Base-by-base conservation (phyloP, 768 basidiomycete species). In the Coprinopsis cinerea region DNA sequence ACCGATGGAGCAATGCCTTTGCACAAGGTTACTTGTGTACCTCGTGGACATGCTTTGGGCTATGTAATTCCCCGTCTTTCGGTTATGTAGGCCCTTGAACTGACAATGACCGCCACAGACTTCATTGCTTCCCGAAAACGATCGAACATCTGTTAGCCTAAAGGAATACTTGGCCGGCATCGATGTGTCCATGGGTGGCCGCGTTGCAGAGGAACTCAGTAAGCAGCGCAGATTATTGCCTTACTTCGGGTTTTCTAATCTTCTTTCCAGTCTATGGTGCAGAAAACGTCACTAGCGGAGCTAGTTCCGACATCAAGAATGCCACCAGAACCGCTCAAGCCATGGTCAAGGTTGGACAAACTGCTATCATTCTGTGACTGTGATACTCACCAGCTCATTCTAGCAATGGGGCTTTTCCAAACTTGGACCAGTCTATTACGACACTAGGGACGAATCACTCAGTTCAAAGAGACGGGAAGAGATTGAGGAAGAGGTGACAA, bases 11-110 rank as follows among this genome's bases (percentile, higher is more conserved):
- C 94, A 36, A 92, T 93, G 81, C 96, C 96, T 35, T 69, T 99
- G 54, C 94, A 98, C 67, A 96, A 96, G 71, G 95, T 98, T 27
- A 98, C 95, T 22, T 96, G 95, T 64, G 81, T 99, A 47, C 95
- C 95, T 34, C 88, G 96, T 58, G 96, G 96, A 23, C 88, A 95
- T 62, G 88, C 93, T 18, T 76, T 98, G 39, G 93, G 94, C 49
- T 70, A 88, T 57, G 89, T 92, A 70, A 56, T 84, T 78, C 52
- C 52, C 41, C 43, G 40, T 46, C 46, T 47, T 40, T 49, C 39
- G 44, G 43, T 36, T 51, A 42, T 48, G 24, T 45, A 42, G 17
- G 47, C 44, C 47, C 48, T 37, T 25, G 46, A 50, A 54, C 55
- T 32, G 56, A 25, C 49, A n/a, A 40, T 26, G 44, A n/a, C 23